Percentiles rank a stretch among this genome's conserved stretches.
phyloP scores from a whole-genome alignment of 345 rosid species.

The Hypericum perforatum region DNA sequence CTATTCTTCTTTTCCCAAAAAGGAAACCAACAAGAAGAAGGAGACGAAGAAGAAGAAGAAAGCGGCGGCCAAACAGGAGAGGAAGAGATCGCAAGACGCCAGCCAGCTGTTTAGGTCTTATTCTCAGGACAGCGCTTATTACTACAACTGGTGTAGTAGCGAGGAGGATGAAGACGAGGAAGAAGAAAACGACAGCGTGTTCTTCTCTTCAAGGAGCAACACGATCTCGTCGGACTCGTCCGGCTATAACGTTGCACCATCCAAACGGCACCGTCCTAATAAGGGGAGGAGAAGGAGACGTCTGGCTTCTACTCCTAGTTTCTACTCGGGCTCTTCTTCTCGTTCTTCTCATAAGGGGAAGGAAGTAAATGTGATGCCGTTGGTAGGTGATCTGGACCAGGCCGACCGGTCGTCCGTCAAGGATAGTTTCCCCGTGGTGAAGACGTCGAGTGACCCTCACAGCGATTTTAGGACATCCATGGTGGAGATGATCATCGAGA shows the following conservation, averaged over 20 bases:
- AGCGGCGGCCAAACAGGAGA: too few species aligned
- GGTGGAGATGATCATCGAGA: constrained; percentile 1
- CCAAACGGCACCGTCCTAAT: constrained; percentile 3
- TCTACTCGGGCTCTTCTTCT: constrained; percentile 3
- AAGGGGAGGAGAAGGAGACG: not conserved
- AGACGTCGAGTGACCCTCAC: constrained; percentile 58
- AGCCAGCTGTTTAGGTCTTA: constrained; percentile 29
- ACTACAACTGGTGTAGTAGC: constrained; percentile 51
- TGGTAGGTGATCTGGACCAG: constrained; percentile 19
- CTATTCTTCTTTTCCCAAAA: constrained; percentile 19
- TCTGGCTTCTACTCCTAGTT: too few species aligned
- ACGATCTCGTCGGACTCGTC: constrained; percentile 59
- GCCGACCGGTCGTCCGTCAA: constrained; percentile 19
- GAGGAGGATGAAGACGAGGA: constrained; percentile 25
- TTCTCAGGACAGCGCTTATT: constrained; percentile 35
- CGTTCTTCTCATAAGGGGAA: not conserved
- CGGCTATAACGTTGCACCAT: constrained; percentile 9
- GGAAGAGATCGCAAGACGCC: too few species aligned
- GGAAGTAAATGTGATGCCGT: constrained; percentile 16
- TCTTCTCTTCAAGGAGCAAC: constrained; percentile 55
- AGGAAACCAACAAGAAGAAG: constrained; percentile 1
- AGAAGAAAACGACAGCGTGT: constrained; percentile 38
- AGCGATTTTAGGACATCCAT: constrained; percentile 36
- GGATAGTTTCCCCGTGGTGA: constrained; percentile 79
- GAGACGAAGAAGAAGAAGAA: not conserved